Evolutionary conservation across 2,329 filamentous ascomycete genomes (phyloP), one percentile per base, ranked within the genome.

Genomic region (Paradendryphiella salina): DNA sequence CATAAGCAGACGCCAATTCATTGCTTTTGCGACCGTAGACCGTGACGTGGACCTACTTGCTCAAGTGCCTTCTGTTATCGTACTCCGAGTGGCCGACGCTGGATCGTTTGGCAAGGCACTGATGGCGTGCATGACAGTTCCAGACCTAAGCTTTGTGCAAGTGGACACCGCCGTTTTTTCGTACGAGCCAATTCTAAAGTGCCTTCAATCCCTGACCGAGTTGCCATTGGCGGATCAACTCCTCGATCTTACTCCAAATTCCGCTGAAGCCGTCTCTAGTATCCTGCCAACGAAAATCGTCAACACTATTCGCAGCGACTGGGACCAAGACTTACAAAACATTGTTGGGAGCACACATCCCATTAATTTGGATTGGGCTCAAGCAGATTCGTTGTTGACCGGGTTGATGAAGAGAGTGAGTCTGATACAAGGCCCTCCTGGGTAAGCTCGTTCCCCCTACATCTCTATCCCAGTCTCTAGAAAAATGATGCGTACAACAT

Each of bases 381-480:
- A 90, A 58, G 71, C 78, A 0, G 59, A 74, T 0, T 85, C 86
- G 1, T 64, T 90, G 0, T 53, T 82, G 2, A 68, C 77, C 13
- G 82, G 82, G 0, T 59, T 91, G 0, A 73, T 66, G 0, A 79
- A 79, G 6, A 69, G 72, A 0, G 68, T 90, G 0, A 83, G 82
- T 39, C 66, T 86, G 0, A 87, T 91, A 1, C 87, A 90, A 73
- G 88, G 88, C 0, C 88, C 88, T 1, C 88, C 88, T 36, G 42
- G 42, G 35, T 37, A n/a, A 37, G 35, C 18, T n/a, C 18, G 3
- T 23, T 37, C 10, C 23, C 2, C 58, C 87, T 84, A 83, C 75
- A 28, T 46, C 20, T 26, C 4, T 15, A 6, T 7, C 6, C 23
- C 5, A 8, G 14, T 21, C 11, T n/a, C 13, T 38, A 11, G 13